These are phyloP conservation scores for Oryza nivara DNA, from an alignment of 176 grass and related monocot species.

Conservation along the genomic window DNA sequence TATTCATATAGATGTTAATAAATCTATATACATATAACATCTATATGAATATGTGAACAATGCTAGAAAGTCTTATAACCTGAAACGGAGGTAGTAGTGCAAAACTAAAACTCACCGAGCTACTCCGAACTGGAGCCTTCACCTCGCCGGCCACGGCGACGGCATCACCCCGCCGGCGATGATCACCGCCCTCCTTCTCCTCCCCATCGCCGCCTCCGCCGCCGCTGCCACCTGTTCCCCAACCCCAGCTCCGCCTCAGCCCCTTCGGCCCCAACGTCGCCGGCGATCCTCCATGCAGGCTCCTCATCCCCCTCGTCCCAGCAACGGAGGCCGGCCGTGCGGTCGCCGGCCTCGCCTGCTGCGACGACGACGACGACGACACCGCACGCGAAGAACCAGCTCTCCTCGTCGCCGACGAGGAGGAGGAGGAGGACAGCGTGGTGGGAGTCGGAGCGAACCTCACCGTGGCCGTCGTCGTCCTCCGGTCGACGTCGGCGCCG, in stretches of 20 bases:
- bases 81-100: too few species aligned
- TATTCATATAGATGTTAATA: too few species aligned
- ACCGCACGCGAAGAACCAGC: not conserved
- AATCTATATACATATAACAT: too few species aligned
- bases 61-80: too few species aligned
- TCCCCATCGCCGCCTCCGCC: slow-evolving; percentile 1
- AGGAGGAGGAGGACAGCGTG: not conserved
- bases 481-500: slow-evolving; percentile 11
- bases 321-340: slow-evolving; percentile 11
- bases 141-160: not conserved
- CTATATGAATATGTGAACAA: too few species aligned
- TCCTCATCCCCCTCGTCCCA: not conserved
- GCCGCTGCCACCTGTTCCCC: not conserved
- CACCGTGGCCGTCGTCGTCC: slow-evolving; percentile 15
- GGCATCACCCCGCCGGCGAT: not conserved
- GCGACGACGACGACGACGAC: not conserved
- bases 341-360: slow-evolving; percentile 28
- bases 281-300: not conserved
- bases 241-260: slow-evolving; percentile 44
- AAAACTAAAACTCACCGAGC: slow-evolving; percentile 42
- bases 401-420: not conserved
- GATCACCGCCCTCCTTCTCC: not conserved
- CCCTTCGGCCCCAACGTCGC: slow-evolving; percentile 11
- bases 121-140: not conserved
- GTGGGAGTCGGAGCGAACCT: slow-evolving; percentile 28